Percentiles rank a stretch among this genome's conserved stretches.
Evolutionary conservation across 495 filamentous ascomycete genomes (phyloP).

Genomic region (Parachaetomium inaequale): DNA sequence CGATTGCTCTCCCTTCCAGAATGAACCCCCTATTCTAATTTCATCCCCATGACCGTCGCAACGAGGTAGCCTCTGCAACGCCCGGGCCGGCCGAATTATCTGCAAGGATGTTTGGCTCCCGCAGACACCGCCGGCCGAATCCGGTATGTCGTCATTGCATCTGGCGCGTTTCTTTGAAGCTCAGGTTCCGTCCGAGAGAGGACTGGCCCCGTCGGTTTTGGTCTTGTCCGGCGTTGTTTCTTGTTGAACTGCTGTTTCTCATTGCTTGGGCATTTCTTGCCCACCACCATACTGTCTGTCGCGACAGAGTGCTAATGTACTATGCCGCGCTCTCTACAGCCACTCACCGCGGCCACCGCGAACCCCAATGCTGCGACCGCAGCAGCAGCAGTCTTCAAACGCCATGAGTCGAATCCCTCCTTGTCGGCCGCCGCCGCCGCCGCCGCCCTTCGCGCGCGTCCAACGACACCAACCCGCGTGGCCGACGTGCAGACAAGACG

Average conservation of each 20-base stretch:
- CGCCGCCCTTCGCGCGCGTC: constrained; percentile 71
- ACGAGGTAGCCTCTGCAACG: constrained; percentile 19
- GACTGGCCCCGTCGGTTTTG: neutral
- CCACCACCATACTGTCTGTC: neutral
- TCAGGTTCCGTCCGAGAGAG: neutral
- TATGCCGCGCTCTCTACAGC: constrained; percentile 38
- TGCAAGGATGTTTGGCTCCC: constrained; percentile 45
- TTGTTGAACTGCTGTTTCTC: neutral
- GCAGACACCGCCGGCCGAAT: constrained; percentile 43
- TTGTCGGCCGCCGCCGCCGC: constrained; percentile 83
- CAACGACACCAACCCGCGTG: constrained; percentile 70
- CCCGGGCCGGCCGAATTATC: constrained; percentile 16
- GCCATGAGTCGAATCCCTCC: constrained; percentile 55
- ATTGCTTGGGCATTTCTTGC: neutral
- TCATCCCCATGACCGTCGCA: constrained; percentile 18
- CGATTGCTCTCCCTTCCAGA: neutral
- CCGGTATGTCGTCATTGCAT: constrained; percentile 44
- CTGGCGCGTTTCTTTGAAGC: constrained; percentile 1
- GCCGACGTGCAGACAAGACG: constrained; percentile 84
- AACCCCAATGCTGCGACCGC: constrained; percentile 70
- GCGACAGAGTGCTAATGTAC: constrained; percentile 14
- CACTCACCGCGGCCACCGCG: constrained; percentile 56
- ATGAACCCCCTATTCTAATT: neutral
- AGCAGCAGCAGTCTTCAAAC: constrained; percentile 75
- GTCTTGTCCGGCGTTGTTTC: neutral